phyloP scores from a whole-genome alignment of 2,329 filamentous ascomycete species.

The Colletotrichum camelliae region DNA sequence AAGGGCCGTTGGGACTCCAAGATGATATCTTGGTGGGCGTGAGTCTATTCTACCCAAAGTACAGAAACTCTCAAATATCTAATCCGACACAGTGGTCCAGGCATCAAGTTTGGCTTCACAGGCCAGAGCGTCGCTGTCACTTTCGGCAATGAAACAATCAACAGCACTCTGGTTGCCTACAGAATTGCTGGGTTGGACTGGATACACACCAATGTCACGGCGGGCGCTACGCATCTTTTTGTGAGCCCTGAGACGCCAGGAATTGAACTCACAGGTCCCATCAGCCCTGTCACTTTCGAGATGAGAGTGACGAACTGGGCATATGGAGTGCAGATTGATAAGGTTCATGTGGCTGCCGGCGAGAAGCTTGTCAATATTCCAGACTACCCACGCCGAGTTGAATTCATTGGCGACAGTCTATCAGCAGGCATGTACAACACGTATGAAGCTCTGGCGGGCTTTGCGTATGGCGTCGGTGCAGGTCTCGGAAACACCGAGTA shows the following conservation, averaged over 20 bases:
- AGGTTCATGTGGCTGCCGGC: slow-evolving; percentile 52
- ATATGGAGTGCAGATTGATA: slow-evolving; percentile 61
- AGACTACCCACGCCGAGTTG: slow-evolving; percentile 39
- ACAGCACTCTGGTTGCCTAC: slow-evolving; percentile 59
- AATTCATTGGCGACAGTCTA: slow-evolving; percentile 54
- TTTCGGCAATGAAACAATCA: slow-evolving; percentile 56
- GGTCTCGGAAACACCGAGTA: slow-evolving; percentile 65
- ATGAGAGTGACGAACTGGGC: slow-evolving; percentile 67
- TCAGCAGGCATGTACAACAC: slow-evolving; percentile 62
- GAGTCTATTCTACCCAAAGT: slow-evolving; percentile 30
- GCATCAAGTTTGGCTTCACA: slow-evolving; percentile 61
- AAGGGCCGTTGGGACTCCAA: slow-evolving; percentile 68
- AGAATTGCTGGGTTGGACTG: slow-evolving; percentile 64
- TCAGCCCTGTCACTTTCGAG: slow-evolving; percentile 56
- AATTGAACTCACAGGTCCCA: slow-evolving; percentile 45
- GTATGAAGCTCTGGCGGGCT: slow-evolving; percentile 62
- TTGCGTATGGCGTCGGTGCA: slow-evolving; percentile 58
- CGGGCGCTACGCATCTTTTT: slow-evolving; percentile 60
- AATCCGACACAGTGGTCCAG: slow-evolving; percentile 45
- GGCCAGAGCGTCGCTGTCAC: slow-evolving; percentile 57
- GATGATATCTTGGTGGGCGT: slow-evolving; percentile 66
- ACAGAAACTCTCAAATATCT: slow-evolving; percentile 3
- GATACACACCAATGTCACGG: slow-evolving; percentile 65
- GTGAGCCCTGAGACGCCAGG: slow-evolving; percentile 50
- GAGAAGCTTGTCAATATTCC: slow-evolving; percentile 49